Base-by-base conservation (phyloP, 1,284 basidiomycete species). In the Fomes fomentarius region DNA sequence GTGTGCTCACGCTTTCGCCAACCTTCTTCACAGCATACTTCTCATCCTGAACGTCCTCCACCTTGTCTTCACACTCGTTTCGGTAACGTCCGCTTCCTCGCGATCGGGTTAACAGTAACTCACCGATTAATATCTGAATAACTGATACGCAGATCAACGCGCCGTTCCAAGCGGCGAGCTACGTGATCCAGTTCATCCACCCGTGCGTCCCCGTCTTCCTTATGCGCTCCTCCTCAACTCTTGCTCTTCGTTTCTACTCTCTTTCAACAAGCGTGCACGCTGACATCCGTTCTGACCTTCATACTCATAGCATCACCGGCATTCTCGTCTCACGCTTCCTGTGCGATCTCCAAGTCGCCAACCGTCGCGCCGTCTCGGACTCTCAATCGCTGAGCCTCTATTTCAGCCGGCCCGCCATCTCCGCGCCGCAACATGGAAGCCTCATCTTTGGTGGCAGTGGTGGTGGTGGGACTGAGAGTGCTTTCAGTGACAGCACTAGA, bases 291-390 rank as follows among this genome's bases (percentile, higher is more conserved):
- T 11, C 10, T 9, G n/a, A 30, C 4, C 3, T n/a, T 3, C n/a
- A n/a, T n/a, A n/a, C 11, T 1, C 15, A 9, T n/a, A 52, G 50
- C 4, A 41, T 52, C 24, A 52, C 44, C 24, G 50, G 37, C 19
- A 41, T 52, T 15, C 50, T 52, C 30, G 44, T 52, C 17, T 46
- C 50, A 15, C 50, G 38, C 24, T 52, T 52, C 44, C 50, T 52
- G 24, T 21, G 46, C 43, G 43, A 52, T 31, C 44, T 52, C 8
- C 50, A 52, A 11, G 30, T 15, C 22, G 38, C 44, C 22, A 41
- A 52, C 43, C 44, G 44, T n/a, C 26, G 24, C 7, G 17, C 35
- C 15, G 31, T 33, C 28, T 30, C 28, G 28, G 12, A 6, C 28
- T 30, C 28, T n/a, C n/a, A n/a, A n/a, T n/a, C n/a, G n/a, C n/a